A percentile compares a stretch with the other conserved stretches of the same genome.
phyloP scores from a whole-genome alignment of 192 early-diverging fungal species.

The Coemansia sp. region DNA sequence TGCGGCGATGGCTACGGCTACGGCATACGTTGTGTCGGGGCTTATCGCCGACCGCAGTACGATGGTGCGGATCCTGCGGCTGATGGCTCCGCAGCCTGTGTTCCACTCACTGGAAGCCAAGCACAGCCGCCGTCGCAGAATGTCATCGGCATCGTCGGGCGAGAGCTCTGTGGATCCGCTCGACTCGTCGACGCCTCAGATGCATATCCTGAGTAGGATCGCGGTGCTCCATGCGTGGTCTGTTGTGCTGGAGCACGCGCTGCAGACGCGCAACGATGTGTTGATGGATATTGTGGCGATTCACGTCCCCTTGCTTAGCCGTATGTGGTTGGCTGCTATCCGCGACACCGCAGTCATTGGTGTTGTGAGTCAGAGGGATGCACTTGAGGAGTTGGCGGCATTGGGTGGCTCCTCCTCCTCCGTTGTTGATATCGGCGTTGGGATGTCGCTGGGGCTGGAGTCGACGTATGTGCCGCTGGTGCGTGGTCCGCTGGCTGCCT shows the following conservation, averaged over 20 bases:
- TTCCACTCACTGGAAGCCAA: slow-evolving; percentile 2
- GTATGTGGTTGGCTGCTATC: slow-evolving; percentile 33
- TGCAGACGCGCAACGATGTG: not conserved
- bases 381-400: not conserved
- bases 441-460: slow-evolving; percentile 37
- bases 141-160: not conserved
- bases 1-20: slow-evolving; percentile 27
- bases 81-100: slow-evolving; percentile 35
- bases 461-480: slow-evolving; percentile 27
- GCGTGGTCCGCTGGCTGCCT: slow-evolving; percentile 9
- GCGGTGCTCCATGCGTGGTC: slow-evolving; percentile 33
- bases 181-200: slow-evolving; percentile 15
- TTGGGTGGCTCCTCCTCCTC: not conserved
- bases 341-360: slow-evolving; percentile 36
- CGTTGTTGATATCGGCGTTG: slow-evolving; percentile 9
- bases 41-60: slow-evolving; percentile 23
- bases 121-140: too few species aligned
- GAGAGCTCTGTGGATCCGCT: not conserved
- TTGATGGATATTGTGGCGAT: slow-evolving; percentile 18
- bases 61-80: slow-evolving; percentile 28
- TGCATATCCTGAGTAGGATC: slow-evolving; percentile 20
- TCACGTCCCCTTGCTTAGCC: slow-evolving; percentile 26
- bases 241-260: slow-evolving; percentile 9
- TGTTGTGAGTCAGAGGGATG: slow-evolving; percentile 9
- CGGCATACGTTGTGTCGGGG: slow-evolving; percentile 34